phyloP scores from a whole-genome alignment of 75 land plant species.

The Pinus taeda region DNA sequence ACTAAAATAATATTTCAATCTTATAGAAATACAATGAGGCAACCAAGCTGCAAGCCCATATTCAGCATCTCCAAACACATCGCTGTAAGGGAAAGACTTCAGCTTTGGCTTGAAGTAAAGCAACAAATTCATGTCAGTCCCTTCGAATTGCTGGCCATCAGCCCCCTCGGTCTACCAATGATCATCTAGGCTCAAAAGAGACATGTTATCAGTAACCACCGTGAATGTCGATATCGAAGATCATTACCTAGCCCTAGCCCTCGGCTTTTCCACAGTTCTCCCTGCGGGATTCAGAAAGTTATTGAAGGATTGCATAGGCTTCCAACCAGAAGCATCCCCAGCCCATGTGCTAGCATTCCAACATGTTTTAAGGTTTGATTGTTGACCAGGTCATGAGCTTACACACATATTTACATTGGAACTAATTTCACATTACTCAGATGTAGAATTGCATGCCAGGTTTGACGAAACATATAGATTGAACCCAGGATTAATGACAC shows the following conservation, averaged over 20 bases:
- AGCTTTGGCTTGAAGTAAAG: slow-evolving; percentile 19
- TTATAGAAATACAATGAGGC: too few relatives aligned
- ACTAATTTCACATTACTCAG: neutral
- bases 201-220: neutral
- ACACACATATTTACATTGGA: slow-evolving; percentile 9
- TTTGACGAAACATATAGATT: too few relatives aligned
- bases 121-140: slow-evolving; percentile 6
- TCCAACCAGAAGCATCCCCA: neutral
- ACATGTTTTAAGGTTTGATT: neutral
- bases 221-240: neutral
- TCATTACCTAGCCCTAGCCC: neutral
- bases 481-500: too few relatives aligned
- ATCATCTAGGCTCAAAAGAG: neutral
- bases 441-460: too few relatives aligned
- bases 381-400: too few relatives aligned
- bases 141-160: neutral
- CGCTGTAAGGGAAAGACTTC: slow-evolving; percentile 14
- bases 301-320: neutral
- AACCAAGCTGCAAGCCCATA: neutral
- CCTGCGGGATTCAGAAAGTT: neutral
- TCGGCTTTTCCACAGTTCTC: slow-evolving; percentile 46
- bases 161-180: neutral
- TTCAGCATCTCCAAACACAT: slow-evolving; percentile 7
- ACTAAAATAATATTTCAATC: too few relatives aligned
- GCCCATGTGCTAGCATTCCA: neutral